Conservation (phyloP, 2,329 filamentous ascomycete genomes). For the Alternaria consortialis region DNA sequence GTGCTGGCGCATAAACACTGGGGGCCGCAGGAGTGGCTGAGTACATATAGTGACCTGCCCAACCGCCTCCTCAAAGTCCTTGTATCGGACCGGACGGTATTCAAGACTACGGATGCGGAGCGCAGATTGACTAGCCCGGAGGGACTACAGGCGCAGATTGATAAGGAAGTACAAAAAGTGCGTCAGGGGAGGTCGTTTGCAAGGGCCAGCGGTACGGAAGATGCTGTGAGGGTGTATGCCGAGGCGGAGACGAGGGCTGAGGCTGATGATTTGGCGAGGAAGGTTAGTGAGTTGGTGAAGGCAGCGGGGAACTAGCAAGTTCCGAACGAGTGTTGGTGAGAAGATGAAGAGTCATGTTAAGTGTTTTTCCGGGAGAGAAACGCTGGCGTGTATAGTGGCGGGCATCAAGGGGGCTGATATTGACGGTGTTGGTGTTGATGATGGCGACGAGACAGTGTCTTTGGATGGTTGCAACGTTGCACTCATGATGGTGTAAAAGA, state of each 20-base stretch:
- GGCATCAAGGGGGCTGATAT: too few species aligned
- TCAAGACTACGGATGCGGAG: slow-evolving; percentile 92
- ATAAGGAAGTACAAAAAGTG: slow-evolving; percentile 88
- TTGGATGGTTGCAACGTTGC: too few species aligned
- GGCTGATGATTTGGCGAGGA: slow-evolving; percentile 87
- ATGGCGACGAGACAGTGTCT: too few species aligned
- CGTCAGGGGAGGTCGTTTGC: slow-evolving; percentile 90
- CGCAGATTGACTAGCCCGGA: slow-evolving; percentile 81
- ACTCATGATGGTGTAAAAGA: too few species aligned
- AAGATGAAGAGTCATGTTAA: too few species aligned
- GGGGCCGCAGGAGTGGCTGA: slow-evolving; percentile 89
- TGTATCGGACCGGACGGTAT: slow-evolving; percentile 85
- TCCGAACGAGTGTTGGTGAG: too few species aligned
- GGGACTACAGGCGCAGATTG: slow-evolving; percentile 85
- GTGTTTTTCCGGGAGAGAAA: too few species aligned
- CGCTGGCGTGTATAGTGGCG: too few species aligned
- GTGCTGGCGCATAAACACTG: slow-evolving; percentile 95
- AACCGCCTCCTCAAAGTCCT: slow-evolving; percentile 95
- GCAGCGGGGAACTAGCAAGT: slow-evolving; percentile 25
- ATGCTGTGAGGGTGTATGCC: slow-evolving; percentile 94
- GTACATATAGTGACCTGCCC: slow-evolving; percentile 91
- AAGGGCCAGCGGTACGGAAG: slow-evolving; percentile 92
- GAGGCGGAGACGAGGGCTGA: slow-evolving; percentile 90
- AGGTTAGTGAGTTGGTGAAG: slow-evolving; percentile 79
- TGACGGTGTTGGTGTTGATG: too few species aligned